These are phyloP conservation scores for Sphagnum contortum DNA, from an alignment of 225 moss, liverwort and hornwort species.

Conservation along the genomic window DNA sequence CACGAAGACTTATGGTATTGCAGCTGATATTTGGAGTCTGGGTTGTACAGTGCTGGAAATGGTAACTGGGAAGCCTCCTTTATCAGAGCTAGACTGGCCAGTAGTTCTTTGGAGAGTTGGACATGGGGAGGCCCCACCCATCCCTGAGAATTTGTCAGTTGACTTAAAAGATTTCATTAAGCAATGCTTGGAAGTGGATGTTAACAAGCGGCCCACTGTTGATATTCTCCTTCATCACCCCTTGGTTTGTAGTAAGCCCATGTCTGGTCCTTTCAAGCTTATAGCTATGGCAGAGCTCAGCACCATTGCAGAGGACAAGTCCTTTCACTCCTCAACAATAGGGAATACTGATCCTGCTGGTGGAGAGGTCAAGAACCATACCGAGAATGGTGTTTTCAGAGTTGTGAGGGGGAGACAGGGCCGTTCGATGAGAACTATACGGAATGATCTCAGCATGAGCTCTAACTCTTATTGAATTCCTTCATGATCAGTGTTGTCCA, in stretches of 20 bases:
- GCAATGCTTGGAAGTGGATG: constrained; percentile 31
- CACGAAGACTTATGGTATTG: constrained; percentile 32
- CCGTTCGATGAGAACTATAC: too few species aligned
- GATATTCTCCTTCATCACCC: constrained; percentile 28
- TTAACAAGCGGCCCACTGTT: constrained; percentile 21
- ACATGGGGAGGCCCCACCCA: constrained; percentile 31
- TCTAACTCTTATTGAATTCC: too few species aligned
- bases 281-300: too few species aligned
- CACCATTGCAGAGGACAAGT: too few species aligned
- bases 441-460: too few species aligned
- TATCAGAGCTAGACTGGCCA: constrained; percentile 32
- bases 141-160: constrained; percentile 30
- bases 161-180: constrained; percentile 30
- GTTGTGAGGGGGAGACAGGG: too few species aligned
- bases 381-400: too few species aligned
- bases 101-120: constrained; percentile 37
- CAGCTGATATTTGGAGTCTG: constrained; percentile 55
- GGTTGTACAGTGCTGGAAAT: constrained; percentile 52
- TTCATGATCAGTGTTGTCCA: too few species aligned
- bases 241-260: constrained; percentile 10
- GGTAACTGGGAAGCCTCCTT: constrained; percentile 48
- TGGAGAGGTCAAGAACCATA: too few species aligned
- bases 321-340: too few species aligned
- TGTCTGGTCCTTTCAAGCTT: too few species aligned
- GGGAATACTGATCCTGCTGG: too few species aligned